These are phyloP conservation scores for Colletotrichum sidae DNA, from an alignment of 2,329 filamentous ascomycete species.

Conservation along the genomic window DNA sequence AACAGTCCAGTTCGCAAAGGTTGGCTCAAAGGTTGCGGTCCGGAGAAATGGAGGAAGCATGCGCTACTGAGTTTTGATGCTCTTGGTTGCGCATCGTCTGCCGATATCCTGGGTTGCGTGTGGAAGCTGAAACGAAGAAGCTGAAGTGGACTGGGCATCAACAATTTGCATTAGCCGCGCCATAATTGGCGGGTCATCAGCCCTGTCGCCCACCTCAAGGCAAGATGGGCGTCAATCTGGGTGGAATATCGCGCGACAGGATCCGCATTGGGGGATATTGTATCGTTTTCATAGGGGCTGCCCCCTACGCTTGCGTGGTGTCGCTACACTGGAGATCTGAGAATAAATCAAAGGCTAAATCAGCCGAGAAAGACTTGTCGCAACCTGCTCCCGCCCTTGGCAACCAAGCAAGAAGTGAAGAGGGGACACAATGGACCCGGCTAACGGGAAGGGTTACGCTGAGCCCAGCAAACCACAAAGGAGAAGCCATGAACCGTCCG, in stretches of 20 bases:
- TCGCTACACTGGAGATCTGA: neutral
- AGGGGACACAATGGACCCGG: conserved; percentile 3
- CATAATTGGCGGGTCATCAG: conserved; percentile 30
- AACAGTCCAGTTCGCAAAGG: too few species aligned
- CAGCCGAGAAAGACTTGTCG: neutral
- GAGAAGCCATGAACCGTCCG: conserved; percentile 13
- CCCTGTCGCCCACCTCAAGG: conserved; percentile 12
- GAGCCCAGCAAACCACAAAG: conserved; percentile 4
- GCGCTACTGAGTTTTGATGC: neutral
- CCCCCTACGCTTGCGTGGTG: too few species aligned
- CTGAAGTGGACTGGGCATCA: conserved; percentile 1
- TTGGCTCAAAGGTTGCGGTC: neutral
- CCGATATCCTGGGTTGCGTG: too few species aligned
- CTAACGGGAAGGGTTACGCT: conserved; percentile 12
- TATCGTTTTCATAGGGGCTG: too few species aligned
- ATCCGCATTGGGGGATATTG: too few species aligned
- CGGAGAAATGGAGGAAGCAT: conserved; percentile 5
- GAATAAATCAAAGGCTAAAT: neutral
- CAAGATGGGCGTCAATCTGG: too few species aligned
- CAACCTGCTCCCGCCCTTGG: neutral
- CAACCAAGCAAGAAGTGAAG: neutral
- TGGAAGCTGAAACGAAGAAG: conserved; percentile 3
- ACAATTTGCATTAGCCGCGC: conserved; percentile 17
- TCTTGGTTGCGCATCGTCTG: too few species aligned
- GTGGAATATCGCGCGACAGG: too few species aligned